Conservation (phyloP, 2,329 filamentous ascomycete genomes). For the Magnaporthiopsis incrustans region DNA sequence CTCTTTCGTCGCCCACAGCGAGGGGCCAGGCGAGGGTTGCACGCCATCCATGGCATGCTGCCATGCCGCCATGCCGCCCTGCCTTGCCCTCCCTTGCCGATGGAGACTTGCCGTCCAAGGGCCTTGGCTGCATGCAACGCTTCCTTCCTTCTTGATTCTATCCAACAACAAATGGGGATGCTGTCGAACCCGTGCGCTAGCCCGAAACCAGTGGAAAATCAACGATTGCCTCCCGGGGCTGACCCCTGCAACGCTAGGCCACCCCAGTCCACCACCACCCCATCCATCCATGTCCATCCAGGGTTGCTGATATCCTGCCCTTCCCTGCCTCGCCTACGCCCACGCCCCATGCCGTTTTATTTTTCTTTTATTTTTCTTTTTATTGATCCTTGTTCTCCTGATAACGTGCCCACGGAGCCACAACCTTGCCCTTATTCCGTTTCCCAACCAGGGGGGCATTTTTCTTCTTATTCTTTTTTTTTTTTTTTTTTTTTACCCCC, state of each 20-base stretch:
- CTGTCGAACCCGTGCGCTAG: neutral
- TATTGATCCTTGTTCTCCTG: too few species aligned
- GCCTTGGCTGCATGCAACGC: too few species aligned
- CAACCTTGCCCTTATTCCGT: neutral
- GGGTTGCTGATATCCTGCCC: neutral
- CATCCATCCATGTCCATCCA: neutral
- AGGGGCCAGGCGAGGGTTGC: neutral
- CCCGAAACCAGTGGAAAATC: neutral
- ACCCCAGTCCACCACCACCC: neutral
- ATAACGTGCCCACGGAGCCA: neutral
- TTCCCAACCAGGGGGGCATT: neutral
- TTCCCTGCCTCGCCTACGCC: neutral
- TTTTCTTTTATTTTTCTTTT: neutral
- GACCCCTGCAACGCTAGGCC: neutral
- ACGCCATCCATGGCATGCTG: neutral
- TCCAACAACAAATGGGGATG: neutral
- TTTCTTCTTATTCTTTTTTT: too few species aligned
- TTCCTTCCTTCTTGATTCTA: too few species aligned
- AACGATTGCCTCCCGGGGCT: neutral
- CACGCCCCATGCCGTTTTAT: neutral
- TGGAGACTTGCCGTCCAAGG: neutral
- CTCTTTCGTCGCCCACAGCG: neutral
- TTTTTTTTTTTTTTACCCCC: neutral
- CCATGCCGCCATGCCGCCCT: neutral
- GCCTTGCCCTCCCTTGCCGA: neutral